Evolutionary conservation across 2,329 filamentous ascomycete genomes (phyloP), one percentile per base, ranked within the genome.

Genomic region (Phaeosphaeriaceae sp.): DNA sequence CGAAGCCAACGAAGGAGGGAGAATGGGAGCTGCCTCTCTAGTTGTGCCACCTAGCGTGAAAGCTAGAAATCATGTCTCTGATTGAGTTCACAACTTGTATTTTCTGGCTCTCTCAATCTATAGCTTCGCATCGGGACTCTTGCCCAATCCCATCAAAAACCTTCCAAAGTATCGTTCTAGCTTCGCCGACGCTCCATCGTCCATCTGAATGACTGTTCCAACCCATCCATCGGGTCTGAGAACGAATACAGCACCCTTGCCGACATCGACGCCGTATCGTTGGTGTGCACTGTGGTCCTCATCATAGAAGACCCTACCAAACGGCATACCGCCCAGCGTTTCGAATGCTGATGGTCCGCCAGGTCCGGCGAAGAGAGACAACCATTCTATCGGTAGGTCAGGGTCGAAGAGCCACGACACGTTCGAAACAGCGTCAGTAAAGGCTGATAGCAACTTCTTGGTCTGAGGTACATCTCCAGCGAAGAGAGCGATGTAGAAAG

Each of bases 401-500:
- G 45, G 5, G 15, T 63, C 52, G 31, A 58, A 60, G 41, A 72
- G 60, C 57, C 63, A 66, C 4, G 33, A 10, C 5, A 58, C 56
- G 25, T 19, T 33, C 3, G 17, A 33, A 3, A 67, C 31, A 4
- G 60, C 57, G 1, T 46, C 25, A 7, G 60, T 63, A 52, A 73
- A 65, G 0, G 61, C 55, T 46, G 64, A 15, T 2, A 66, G 48
- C 2, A 52, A 36, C 2, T 40, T 1, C 25, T 59, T 59, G 1
- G 68, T 69, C 3, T 46, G 25, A 2, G 55, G 20, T 7, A 76
- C 66, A 4, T 78, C 65, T 17, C 80, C 79, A 5, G 72, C 66
- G 47, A 84, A 83, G 3, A 83, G 60, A 6, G 81, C 55, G 13
- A 83, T 69, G 49, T 78, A 74, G 59, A 84, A 84, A 11, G 62